A percentile compares a stretch with the other conserved stretches of the same genome.
Conservation (phyloP, 2,329 filamentous ascomycete species). For the Scytalidium sp. region DNA sequence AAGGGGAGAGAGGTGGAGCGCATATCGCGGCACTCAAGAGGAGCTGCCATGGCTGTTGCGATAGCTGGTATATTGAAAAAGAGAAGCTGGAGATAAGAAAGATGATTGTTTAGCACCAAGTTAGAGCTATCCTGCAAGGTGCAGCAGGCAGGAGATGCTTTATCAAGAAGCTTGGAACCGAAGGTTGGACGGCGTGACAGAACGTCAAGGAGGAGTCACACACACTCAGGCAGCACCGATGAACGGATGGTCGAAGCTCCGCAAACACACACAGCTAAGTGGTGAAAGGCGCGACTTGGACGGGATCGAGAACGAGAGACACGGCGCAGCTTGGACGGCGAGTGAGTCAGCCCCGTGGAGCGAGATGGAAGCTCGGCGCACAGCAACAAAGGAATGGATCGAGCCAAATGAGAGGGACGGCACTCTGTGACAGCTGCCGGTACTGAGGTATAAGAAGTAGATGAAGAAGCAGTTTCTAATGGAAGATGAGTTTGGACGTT, state of each 20-base stretch:
- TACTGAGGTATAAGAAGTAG: not conserved
- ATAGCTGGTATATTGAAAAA: not conserved
- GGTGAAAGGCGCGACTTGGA: not conserved
- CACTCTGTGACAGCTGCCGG: not conserved
- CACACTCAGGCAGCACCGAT: not conserved
- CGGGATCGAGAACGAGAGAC: not conserved
- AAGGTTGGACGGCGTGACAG: not conserved
- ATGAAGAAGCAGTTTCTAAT: not conserved
- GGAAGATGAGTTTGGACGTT: too few relatives aligned
- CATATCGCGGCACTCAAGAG: conserved; percentile 23
- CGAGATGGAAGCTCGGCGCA: not conserved
- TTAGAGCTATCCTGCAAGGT: not conserved
- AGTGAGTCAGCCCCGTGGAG: not conserved
- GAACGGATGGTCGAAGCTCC: not conserved
- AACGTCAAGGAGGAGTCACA: not conserved
- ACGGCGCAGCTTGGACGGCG: not conserved
- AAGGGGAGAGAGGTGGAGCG: conserved; percentile 22
- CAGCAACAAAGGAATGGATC: not conserved
- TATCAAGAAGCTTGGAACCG: not conserved
- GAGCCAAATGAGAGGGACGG: not conserved
- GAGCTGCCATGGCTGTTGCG: not conserved
- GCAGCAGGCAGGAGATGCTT: not conserved
- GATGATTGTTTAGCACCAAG: not conserved
- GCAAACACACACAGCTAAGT: not conserved
- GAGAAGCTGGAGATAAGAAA: not conserved